These are phyloP conservation scores for Fusarium odoratissimum DNA, from an alignment of 2,329 filamentous ascomycete species.

Conservation along the genomic window DNA sequence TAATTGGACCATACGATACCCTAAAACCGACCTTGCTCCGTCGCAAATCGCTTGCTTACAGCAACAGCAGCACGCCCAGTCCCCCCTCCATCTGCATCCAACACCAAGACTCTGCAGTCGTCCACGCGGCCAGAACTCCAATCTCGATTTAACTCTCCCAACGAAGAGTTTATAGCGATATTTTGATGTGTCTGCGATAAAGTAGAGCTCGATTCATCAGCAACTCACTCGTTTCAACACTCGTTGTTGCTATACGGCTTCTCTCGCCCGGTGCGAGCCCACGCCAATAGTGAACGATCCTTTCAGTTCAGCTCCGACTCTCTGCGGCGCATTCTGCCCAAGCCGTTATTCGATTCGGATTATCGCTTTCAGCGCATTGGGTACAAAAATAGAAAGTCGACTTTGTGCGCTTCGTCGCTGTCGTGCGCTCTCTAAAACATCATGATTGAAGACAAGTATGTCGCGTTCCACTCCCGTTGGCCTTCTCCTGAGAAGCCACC, in stretches of 20 bases:
- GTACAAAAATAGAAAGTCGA: background rate
- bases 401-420: slow-evolving; percentile 33
- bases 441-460: slow-evolving; percentile 56
- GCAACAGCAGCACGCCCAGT: background rate
- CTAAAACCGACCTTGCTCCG: slow-evolving; percentile 22
- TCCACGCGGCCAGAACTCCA: slow-evolving; percentile 14
- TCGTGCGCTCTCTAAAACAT: slow-evolving; percentile 33
- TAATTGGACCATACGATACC: slow-evolving; percentile 27
- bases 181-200: slow-evolving; percentile 43
- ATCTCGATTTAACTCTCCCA: slow-evolving; percentile 1
- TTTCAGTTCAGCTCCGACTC: slow-evolving; percentile 6
- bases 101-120: slow-evolving; percentile 3
- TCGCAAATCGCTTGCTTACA: slow-evolving; percentile 25
- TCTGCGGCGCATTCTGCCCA: slow-evolving; percentile 22
- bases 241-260: slow-evolving; percentile 32
- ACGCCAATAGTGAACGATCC: slow-evolving; percentile 27
- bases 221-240: slow-evolving; percentile 11
- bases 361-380: slow-evolving; percentile 26
- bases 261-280: slow-evolving; percentile 44
- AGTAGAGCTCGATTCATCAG: background rate
- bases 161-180: background rate
- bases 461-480: slow-evolving; percentile 20
- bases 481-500: slow-evolving; percentile 10
- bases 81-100: slow-evolving; percentile 10
- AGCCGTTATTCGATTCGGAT: background rate